phyloP scores from a whole-genome alignment of 1,284 basidiomycete species.

The Apiotrichum gracile region DNA sequence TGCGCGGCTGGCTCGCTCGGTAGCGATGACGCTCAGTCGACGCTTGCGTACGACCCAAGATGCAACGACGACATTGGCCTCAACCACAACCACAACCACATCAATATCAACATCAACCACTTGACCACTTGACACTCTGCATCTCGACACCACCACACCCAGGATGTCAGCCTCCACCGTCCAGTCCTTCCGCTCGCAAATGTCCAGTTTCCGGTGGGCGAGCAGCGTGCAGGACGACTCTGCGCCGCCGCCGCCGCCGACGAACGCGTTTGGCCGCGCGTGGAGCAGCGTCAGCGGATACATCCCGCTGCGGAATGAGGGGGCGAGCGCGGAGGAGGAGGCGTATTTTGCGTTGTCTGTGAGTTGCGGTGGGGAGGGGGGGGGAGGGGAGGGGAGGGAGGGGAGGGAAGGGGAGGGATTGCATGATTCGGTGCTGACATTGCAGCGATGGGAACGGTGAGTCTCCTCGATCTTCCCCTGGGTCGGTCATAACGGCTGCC shows the following conservation, averaged over 20 bases:
- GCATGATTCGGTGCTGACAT: neutral
- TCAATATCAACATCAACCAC: too few relatives aligned
- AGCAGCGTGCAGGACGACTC: slow-evolving; percentile 68
- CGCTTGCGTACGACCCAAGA: too few relatives aligned
- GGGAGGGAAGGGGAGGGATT: too few relatives aligned
- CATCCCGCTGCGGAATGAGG: slow-evolving; percentile 76
- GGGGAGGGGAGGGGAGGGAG: too few relatives aligned
- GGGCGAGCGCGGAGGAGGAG: slow-evolving; percentile 88
- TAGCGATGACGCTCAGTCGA: too few relatives aligned
- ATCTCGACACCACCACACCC: neutral
- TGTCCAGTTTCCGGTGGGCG: slow-evolving; percentile 72
- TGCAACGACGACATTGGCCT: too few relatives aligned
- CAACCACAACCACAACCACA: too few relatives aligned
- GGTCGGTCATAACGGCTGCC: too few relatives aligned
- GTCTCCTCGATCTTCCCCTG: neutral
- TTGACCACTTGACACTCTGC: neutral
- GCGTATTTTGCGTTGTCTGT: slow-evolving; percentile 92
- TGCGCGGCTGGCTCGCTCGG: too few relatives aligned
- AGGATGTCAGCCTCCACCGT: slow-evolving; percentile 30
- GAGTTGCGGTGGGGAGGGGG: slow-evolving; percentile 5
- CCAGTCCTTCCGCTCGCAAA: slow-evolving; percentile 42
- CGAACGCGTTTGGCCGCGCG: slow-evolving; percentile 50
- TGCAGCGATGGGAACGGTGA: slow-evolving; percentile 42
- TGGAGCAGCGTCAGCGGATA: slow-evolving; percentile 63
- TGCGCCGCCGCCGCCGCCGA: slow-evolving; percentile 48